Evolutionary conservation across 257 asterid genomes (phyloP).

Genomic region (Rehmannia glutinosa): DNA sequence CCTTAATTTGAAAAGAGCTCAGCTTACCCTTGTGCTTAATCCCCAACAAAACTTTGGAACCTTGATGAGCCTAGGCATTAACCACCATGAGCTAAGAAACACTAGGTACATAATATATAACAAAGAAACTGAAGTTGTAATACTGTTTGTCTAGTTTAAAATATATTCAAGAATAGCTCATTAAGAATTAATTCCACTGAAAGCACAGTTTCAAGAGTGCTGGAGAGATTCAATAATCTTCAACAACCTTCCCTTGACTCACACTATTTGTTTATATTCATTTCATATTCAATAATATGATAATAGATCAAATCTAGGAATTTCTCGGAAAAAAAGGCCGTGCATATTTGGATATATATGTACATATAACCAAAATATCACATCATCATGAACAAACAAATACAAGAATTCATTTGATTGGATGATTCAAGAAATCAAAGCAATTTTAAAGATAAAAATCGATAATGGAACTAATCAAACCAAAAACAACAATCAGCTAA

Average conservation of each 20-base stretch:
- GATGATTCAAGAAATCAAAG: neutral
- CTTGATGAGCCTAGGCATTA: neutral
- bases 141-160: neutral
- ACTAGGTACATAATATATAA: neutral
- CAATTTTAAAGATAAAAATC: neutral
- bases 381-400: neutral
- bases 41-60: neutral
- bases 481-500: neutral
- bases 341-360: neutral
- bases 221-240: constrained; percentile 7
- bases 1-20: neutral
- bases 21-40: neutral
- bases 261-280: neutral
- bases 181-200: neutral
- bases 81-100: constrained; percentile 10
- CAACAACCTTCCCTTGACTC: neutral
- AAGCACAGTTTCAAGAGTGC: neutral
- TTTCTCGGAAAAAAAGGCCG: neutral
- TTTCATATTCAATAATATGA: neutral
- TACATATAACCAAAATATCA: constrained; percentile 5
- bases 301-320: neutral
- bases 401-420: constrained; percentile 2
- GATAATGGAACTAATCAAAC: constrained; percentile 1
- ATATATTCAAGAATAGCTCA: neutral
- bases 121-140: neutral